phyloP scores from a whole-genome alignment of 2,329 filamentous ascomycete genomes.

The Aphanocladium album region DNA sequence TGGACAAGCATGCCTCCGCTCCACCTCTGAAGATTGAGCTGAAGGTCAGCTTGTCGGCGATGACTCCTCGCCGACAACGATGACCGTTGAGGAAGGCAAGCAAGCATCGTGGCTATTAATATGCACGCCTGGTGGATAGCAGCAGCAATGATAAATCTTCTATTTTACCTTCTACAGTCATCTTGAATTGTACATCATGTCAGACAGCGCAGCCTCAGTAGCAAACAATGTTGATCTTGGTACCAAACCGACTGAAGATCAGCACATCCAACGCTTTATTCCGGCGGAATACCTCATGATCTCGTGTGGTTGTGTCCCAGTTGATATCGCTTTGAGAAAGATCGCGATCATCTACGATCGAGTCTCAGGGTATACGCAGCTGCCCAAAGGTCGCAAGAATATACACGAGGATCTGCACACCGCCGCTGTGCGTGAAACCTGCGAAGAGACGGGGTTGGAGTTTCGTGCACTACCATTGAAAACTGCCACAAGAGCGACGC shows the following conservation, averaged over 20 bases:
- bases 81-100: no score
- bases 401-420: conserved; percentile 38
- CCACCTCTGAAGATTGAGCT: no score
- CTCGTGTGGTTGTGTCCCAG: conserved; percentile 42
- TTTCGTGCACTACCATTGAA: conserved; percentile 34
- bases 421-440: conserved; percentile 42
- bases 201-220: not conserved
- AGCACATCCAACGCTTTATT: conserved; percentile 25
- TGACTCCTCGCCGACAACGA: not conserved
- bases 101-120: no score
- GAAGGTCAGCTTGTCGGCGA: no score
- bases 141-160: not conserved
- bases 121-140: no score
- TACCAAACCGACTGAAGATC: not conserved
- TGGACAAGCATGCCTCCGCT: no score
- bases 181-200: not conserved
- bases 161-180: not conserved
- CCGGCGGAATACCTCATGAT: conserved; percentile 39
- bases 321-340: conserved; percentile 31
- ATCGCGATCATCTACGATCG: conserved; percentile 41
- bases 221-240: not conserved
- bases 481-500: conserved; percentile 40
- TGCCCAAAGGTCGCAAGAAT: conserved; percentile 46
- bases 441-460: conserved; percentile 43
- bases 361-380: conserved; percentile 37